phyloP scores from a whole-genome alignment of 192 early-diverging fungal genomes.

The Rhizoclosmatium globosum region DNA sequence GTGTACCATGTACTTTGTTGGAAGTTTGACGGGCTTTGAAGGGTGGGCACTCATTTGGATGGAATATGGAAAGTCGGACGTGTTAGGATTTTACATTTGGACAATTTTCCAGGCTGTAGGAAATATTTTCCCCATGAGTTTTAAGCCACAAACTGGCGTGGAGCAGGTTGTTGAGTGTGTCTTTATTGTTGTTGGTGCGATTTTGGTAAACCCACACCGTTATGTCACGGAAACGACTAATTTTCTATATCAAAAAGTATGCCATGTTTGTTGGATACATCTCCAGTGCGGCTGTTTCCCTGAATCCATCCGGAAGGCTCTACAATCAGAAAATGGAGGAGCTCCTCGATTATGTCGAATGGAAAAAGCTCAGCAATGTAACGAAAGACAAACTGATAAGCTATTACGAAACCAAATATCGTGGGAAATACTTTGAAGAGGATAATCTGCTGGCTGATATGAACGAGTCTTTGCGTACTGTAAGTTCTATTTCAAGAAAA shows the following conservation, averaged over 20 bases:
- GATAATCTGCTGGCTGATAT: conserved; percentile 18
- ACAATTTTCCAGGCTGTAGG: conserved; percentile 11
- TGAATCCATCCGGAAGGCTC: conserved; percentile 4
- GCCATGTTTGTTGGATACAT: conserved; percentile 8
- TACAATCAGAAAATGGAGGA: conserved; percentile 33
- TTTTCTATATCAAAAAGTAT: too few species aligned
- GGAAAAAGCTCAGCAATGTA: conserved; percentile 4
- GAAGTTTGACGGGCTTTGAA: not conserved
- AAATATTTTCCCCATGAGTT: conserved; percentile 30
- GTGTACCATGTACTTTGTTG: not conserved
- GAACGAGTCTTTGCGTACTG: conserved; percentile 22
- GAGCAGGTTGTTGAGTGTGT: conserved; percentile 10
- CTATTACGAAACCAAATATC: conserved; percentile 23
- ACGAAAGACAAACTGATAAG: conserved; percentile 23
- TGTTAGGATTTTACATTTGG: not conserved
- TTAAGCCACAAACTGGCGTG: conserved; percentile 9
- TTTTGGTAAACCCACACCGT: too few species aligned
- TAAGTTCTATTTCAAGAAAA: not conserved
- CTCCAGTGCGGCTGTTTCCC: conserved; percentile 2
- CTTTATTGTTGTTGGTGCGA: conserved; percentile 18
- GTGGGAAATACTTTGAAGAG: conserved; percentile 32
- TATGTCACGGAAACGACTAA: too few species aligned
- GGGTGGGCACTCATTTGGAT: conserved; percentile 1
- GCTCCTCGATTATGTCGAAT: conserved; percentile 12
- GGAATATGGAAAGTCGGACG: not conserved